phyloP scores from a whole-genome alignment of 225 moss, liverwort and hornwort genomes.

The Asterella californica region DNA sequence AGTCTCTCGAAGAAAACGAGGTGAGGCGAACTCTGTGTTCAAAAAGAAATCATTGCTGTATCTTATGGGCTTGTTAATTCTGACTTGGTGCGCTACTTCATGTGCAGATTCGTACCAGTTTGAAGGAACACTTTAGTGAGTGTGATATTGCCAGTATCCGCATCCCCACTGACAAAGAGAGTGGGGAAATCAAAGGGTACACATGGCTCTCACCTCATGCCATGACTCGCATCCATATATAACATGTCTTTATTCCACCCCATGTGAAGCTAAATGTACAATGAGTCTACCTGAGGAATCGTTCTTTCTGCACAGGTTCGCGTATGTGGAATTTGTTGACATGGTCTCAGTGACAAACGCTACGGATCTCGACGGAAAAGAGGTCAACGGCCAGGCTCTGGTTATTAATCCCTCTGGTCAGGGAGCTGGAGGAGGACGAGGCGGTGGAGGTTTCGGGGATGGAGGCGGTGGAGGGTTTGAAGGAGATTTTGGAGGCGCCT shows the following conservation, averaged over 20 bases:
- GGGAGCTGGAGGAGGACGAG: conserved; percentile 54
- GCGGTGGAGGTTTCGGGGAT: conserved; percentile 21
- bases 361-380: conserved; percentile 24
- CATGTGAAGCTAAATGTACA: background rate
- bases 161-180: conserved; percentile 24
- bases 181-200: conserved; percentile 19
- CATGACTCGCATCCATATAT: background rate
- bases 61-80: background rate
- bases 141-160: conserved; percentile 27
- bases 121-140: conserved; percentile 23
- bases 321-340: conserved; percentile 35
- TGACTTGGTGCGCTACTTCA: background rate
- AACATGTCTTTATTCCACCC: conserved; percentile 2
- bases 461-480: conserved; percentile 25
- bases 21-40: background rate
- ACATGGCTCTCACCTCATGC: background rate
- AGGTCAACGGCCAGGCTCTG: conserved; percentile 19
- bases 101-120: conserved; percentile 33
- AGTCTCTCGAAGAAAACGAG: conserved; percentile 21
- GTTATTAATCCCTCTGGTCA: conserved; percentile 29
- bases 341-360: conserved; percentile 25
- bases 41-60: background rate
- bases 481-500: background rate
- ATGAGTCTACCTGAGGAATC: background rate
- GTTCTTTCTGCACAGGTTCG: conserved; percentile 25